Conservation (phyloP, 1,139 yeast genomes). For the Entelexis sorbosivorans region DNA sequence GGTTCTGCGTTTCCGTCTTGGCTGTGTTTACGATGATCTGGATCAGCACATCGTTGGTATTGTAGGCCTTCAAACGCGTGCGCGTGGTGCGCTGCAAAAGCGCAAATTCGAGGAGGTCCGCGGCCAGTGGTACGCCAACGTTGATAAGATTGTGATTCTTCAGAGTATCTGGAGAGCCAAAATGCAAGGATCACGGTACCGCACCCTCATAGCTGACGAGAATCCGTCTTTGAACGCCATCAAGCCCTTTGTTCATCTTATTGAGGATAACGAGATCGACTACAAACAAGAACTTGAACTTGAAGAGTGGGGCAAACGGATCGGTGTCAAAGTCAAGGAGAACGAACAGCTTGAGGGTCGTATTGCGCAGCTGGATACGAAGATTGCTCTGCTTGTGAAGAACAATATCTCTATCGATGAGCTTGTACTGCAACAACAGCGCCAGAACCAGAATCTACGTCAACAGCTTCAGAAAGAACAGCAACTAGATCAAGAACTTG, state of each 20-base stretch:
- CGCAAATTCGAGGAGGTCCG: constrained; percentile 34
- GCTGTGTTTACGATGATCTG: constrained; percentile 43
- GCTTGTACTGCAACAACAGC: constrained; percentile 28
- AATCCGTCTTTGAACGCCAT: constrained; percentile 75
- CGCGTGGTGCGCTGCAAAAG: constrained; percentile 41
- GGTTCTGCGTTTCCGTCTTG: constrained; percentile 41
- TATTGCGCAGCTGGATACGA: constrained; percentile 71
- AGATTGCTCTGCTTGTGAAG: constrained; percentile 64
- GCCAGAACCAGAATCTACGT: constrained; percentile 12
- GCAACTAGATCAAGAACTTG: constrained; percentile 3
- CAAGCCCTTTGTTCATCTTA: constrained; percentile 60
- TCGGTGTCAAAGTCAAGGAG: constrained; percentile 49
- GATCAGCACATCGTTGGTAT: constrained; percentile 37
- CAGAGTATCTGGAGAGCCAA: constrained; percentile 66
- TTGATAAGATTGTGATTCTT: constrained; percentile 50
- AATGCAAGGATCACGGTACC: constrained; percentile 63
- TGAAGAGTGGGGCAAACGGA: constrained; percentile 56
- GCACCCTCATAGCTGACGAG: constrained; percentile 51
- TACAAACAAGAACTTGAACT: constrained; percentile 66
- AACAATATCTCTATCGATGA: constrained; percentile 75
- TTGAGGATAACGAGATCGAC: constrained; percentile 65
- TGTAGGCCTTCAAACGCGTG: constrained; percentile 40
- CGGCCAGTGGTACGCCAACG: constrained; percentile 45
- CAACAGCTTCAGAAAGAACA: constrained; percentile 7
- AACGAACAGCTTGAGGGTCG: constrained; percentile 63